Percentiles rank a stretch among this genome's conserved stretches.
Evolutionary conservation across 2,329 filamentous ascomycete genomes (phyloP).

Genomic region (Beauveria sp.): DNA sequence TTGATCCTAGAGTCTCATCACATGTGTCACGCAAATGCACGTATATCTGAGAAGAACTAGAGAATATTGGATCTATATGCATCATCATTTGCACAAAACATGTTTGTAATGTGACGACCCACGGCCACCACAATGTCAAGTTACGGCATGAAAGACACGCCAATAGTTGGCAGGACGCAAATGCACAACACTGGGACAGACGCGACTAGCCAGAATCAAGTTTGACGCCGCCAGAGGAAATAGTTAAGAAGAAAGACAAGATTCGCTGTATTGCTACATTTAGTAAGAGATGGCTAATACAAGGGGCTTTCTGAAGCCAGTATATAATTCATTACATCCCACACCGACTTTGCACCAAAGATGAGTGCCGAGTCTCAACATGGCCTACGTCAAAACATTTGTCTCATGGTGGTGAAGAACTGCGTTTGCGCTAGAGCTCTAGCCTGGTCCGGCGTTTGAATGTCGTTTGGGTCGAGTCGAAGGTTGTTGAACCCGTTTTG

Average conservation of each 20-base stretch:
- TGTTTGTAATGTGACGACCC: conserved; percentile 12
- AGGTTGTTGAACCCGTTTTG: background rate
- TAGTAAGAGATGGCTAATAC: background rate
- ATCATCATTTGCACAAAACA: conserved; percentile 16
- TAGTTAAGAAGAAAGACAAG: background rate
- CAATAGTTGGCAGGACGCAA: no score
- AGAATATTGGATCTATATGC: conserved; percentile 23
- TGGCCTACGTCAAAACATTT: background rate
- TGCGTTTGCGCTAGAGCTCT: background rate
- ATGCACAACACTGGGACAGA: no score
- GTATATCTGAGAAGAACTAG: no score
- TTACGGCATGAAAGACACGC: no score
- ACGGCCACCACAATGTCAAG: conserved; percentile 24
- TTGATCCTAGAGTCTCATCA: no score
- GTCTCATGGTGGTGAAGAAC: background rate
- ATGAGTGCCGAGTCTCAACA: background rate
- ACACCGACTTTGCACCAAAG: no score
- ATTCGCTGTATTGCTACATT: background rate
- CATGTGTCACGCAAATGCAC: no score
- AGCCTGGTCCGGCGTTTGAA: background rate
- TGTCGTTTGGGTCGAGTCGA: background rate
- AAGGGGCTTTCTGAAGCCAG: no score
- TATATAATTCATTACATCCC: no score
- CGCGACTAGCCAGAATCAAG: no score
- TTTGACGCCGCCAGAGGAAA: no score